Evolutionary conservation across 305 asterid genomes (phyloP).

Genomic region (Fraxinus albicans): DNA sequence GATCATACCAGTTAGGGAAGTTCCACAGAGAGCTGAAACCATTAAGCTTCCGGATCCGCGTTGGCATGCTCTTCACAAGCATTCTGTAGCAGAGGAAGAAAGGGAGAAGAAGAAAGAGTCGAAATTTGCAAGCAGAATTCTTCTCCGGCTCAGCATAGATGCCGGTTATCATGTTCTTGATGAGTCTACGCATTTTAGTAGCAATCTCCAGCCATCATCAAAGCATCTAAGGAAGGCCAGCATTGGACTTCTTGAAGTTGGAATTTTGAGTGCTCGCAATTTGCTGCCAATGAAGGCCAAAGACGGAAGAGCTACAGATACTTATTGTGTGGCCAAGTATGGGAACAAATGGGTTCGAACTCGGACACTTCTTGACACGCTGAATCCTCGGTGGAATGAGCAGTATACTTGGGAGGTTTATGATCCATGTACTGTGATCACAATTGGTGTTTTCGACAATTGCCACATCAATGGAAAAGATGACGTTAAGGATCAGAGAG

Average conservation of each 20-base stretch:
- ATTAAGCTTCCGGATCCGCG: conserved; percentile 59
- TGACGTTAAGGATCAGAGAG: conserved; percentile 63
- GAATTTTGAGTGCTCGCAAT: conserved; percentile 72
- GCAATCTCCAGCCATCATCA: conserved; percentile 81
- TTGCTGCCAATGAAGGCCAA: conserved; percentile 68
- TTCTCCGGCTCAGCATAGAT: conserved; percentile 60
- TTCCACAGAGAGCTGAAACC: conserved; percentile 48
- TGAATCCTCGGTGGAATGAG: conserved; percentile 85
- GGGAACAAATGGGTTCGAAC: conserved; percentile 94
- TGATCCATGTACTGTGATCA: conserved; percentile 80
- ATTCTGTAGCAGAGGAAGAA: conserved; percentile 13
- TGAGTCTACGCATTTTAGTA: conserved; percentile 72
- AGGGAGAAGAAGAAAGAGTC: background rate
- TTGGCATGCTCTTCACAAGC: conserved; percentile 65
- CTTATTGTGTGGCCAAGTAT: conserved; percentile 86
- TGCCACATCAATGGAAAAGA: conserved; percentile 63
- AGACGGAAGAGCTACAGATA: conserved; percentile 69
- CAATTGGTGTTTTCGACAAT: conserved; percentile 80
- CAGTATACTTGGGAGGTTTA: conserved; percentile 91
- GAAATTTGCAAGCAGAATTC: conserved; percentile 70
- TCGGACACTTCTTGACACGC: conserved; percentile 68
- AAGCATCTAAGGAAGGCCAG: conserved; percentile 56
- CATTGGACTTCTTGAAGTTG: conserved; percentile 78
- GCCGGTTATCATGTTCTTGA: conserved; percentile 85
- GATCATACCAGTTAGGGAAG: conserved; percentile 52